Evolutionary conservation across 2,329 filamentous ascomycete species (phyloP).

Genomic region (Periglandula ipomoeae): DNA sequence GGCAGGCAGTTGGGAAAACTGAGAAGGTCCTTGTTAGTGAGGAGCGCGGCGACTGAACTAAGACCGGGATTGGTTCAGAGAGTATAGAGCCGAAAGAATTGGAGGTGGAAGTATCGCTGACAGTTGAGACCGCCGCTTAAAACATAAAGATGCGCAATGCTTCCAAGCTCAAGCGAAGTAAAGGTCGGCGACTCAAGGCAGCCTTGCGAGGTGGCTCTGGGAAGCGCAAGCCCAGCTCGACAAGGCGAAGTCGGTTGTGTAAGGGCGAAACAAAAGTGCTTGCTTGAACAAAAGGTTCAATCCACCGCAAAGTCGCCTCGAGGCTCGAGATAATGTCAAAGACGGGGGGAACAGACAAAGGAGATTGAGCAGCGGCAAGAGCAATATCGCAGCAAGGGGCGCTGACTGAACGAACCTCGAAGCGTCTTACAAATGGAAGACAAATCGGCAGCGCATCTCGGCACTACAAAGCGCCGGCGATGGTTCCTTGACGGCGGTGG

Average conservation of each 20-base stretch:
- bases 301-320: background rate
- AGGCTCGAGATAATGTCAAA: background rate
- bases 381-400: background rate
- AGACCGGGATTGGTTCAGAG: too few species aligned
- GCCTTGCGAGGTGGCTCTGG: background rate
- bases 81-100: too few species aligned
- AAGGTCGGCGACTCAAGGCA: background rate
- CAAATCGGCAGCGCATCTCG: conserved; percentile 5
- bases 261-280: background rate
- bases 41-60: background rate
- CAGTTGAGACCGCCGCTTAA: background rate
- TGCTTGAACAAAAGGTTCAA: background rate
- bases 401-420: conserved; percentile 5
- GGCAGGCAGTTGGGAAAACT: too few species aligned
- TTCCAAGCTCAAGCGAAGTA: background rate
- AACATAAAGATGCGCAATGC: background rate
- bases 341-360: background rate
- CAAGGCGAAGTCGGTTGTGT: conserved; percentile 1
- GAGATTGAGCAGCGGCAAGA: background rate
- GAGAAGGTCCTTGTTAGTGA: background rate
- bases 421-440: background rate
- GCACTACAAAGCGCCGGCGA: background rate
- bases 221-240: background rate
- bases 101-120: background rate
- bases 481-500: background rate